Evolutionary conservation across 1,139 yeast genomes (phyloP).

Genomic region (Saccharomycopsis phalli): DNA sequence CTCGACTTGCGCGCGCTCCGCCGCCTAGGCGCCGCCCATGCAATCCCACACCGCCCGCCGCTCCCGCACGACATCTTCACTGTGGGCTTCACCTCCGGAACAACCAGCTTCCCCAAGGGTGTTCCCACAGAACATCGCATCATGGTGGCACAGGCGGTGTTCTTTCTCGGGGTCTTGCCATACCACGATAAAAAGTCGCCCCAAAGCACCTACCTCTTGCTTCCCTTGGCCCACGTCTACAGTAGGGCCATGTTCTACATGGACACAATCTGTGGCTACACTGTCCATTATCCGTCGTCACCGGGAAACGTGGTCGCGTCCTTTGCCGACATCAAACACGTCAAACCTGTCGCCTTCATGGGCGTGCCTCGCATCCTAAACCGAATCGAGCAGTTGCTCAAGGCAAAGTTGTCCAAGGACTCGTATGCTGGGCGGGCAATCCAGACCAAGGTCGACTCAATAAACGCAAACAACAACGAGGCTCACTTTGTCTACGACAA

Average conservation of each 20-base stretch:
- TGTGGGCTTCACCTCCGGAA: constrained; percentile 48
- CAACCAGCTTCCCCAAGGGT: constrained; percentile 50
- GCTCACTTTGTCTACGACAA: constrained; percentile 16
- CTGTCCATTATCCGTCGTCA: constrained; percentile 35
- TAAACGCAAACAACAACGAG: constrained; percentile 19
- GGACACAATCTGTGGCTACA: constrained; percentile 22
- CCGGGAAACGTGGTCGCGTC: constrained; percentile 26
- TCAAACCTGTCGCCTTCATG: constrained; percentile 41
- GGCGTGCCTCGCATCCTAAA: constrained; percentile 58
- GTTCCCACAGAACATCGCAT: neutral
- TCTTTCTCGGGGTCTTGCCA: constrained; percentile 24
- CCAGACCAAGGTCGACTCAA: constrained; percentile 26
- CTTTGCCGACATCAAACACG: constrained; percentile 43
- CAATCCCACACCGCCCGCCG: constrained; percentile 37
- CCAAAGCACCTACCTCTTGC: constrained; percentile 23
- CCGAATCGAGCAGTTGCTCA: constrained; percentile 41
- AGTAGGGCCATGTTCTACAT: constrained; percentile 29
- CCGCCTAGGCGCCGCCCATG: constrained; percentile 40
- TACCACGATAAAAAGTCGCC: neutral
- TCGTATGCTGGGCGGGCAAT: constrained; percentile 28
- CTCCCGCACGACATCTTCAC: constrained; percentile 38
- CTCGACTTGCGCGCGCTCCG: constrained; percentile 45
- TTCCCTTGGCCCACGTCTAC: constrained; percentile 28
- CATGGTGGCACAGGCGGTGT: constrained; percentile 44
- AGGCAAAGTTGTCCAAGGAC: constrained; percentile 29